Evolutionary conservation across 192 early-diverging fungal species (phyloP).

Genomic region (Geranomyces variabilis): DNA sequence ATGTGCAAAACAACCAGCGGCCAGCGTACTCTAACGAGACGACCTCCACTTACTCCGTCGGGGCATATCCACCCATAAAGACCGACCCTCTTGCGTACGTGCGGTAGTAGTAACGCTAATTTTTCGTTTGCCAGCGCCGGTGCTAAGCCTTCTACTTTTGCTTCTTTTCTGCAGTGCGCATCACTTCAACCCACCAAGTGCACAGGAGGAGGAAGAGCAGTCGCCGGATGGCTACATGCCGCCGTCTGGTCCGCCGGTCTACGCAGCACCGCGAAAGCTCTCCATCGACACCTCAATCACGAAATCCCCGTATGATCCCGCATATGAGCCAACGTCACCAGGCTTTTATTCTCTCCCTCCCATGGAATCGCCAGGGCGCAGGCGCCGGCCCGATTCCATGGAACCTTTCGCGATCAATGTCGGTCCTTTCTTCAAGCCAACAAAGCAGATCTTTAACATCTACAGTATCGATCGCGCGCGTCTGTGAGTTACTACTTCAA

Average conservation of each 20-base stretch:
- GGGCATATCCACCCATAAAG: too few species aligned
- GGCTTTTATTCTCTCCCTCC: conserved; percentile 21
- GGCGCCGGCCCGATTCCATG: conserved; percentile 24
- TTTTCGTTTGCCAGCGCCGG: too few species aligned
- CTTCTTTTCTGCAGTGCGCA: background rate
- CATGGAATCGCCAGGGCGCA: conserved; percentile 24
- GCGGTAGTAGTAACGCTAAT: too few species aligned
- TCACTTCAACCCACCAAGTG: background rate
- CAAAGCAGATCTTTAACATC: conserved; percentile 68
- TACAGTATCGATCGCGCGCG: conserved; percentile 60
- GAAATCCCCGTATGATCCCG: background rate
- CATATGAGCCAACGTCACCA: conserved; percentile 12
- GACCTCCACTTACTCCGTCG: too few species aligned
- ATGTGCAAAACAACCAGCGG: too few species aligned
- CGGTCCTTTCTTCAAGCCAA: conserved; percentile 71
- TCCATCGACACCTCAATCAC: conserved; percentile 25
- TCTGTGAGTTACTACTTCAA: conserved; percentile 9
- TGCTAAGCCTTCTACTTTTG: too few species aligned
- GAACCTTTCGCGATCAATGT: conserved; percentile 34
- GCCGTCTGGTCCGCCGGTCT: background rate
- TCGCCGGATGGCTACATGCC: conserved; percentile 2
- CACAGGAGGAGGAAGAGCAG: background rate
- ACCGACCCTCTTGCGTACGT: too few species aligned
- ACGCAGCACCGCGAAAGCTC: conserved; percentile 14
- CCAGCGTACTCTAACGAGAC: too few species aligned